phyloP scores from a whole-genome alignment of 2,329 filamentous ascomycete genomes.

The Aspergillus thermomutatus region DNA sequence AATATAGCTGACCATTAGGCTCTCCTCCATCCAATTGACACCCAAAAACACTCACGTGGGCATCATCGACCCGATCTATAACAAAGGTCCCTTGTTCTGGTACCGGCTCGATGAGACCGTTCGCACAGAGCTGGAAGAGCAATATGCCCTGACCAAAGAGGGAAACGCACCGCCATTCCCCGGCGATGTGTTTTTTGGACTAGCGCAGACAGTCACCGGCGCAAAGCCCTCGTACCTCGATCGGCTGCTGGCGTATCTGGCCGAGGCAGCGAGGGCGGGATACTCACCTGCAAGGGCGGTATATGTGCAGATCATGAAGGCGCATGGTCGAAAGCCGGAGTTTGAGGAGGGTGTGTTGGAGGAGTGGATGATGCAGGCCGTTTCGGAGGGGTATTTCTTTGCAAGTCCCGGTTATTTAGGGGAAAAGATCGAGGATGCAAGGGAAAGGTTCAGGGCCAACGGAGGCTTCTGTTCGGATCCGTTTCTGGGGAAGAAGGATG shows the following conservation, averaged over 20 bases:
- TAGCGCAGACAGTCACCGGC: slow-evolving; percentile 25
- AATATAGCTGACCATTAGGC: slow-evolving; percentile 10
- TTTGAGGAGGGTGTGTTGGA: slow-evolving; percentile 16
- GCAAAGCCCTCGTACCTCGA: slow-evolving; percentile 21
- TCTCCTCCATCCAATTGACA: slow-evolving; percentile 15
- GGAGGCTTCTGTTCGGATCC: slow-evolving; percentile 24
- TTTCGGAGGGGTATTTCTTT: slow-evolving; percentile 24
- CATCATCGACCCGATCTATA: slow-evolving; percentile 24
- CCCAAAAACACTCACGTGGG: slow-evolving; percentile 12
- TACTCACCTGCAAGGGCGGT: slow-evolving; percentile 24
- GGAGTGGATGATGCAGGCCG: slow-evolving; percentile 22
- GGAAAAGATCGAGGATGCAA: slow-evolving; percentile 13
- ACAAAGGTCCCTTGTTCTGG: slow-evolving; percentile 28
- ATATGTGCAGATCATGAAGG: slow-evolving; percentile 24
- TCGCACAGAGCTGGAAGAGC: slow-evolving; percentile 20
- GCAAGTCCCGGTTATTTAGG: slow-evolving; percentile 2
- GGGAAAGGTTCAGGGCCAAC: slow-evolving; percentile 15
- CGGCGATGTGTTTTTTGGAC: slow-evolving; percentile 24
- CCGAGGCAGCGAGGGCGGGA: slow-evolving; percentile 18
- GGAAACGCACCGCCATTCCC: slow-evolving; percentile 10
- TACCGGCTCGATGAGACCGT: slow-evolving; percentile 23
- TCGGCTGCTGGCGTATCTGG: slow-evolving; percentile 19
- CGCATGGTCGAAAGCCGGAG: slow-evolving; percentile 15
- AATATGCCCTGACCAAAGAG: slow-evolving; percentile 16
- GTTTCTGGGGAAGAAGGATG: slow-evolving; percentile 17